Evolutionary conservation across 2,329 filamentous ascomycete genomes (phyloP).

Genomic region (Fusarium hainanense): DNA sequence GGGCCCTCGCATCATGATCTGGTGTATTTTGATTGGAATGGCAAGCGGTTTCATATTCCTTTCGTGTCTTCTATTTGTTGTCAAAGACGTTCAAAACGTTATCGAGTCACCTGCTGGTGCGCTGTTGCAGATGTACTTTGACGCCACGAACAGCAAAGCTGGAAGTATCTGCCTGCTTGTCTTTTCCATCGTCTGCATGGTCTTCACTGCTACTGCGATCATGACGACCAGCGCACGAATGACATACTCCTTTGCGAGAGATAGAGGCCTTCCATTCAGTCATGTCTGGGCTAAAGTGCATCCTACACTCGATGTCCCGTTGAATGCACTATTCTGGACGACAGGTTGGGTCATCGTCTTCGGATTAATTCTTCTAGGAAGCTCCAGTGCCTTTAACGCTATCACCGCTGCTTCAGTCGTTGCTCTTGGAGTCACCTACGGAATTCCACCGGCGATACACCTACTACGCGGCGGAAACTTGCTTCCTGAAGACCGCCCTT

Average conservation of each 20-base stretch:
- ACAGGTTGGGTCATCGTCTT: conserved; percentile 72
- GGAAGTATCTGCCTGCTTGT: conserved; percentile 73
- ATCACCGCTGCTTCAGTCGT: conserved; percentile 80
- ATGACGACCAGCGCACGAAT: conserved; percentile 69
- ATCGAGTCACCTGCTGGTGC: conserved; percentile 68
- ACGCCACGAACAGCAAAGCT: conserved; percentile 70
- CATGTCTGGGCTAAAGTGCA: conserved; percentile 68
- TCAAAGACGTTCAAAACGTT: conserved; percentile 67
- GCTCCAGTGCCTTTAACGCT: conserved; percentile 74
- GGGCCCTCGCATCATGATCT: conserved; percentile 75
- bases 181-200: conserved; percentile 72
- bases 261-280: conserved; percentile 71
- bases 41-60: conserved; percentile 71
- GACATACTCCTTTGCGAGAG: too few relatives aligned
- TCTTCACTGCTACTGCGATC: conserved; percentile 72
- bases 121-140: conserved; percentile 71
- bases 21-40: conserved; percentile 71
- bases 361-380: conserved; percentile 77
- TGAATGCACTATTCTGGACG: conserved; percentile 74
- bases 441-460: conserved; percentile 56
- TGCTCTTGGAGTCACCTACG: conserved; percentile 76
- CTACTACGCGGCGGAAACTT: conserved; percentile 72
- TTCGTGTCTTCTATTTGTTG: conserved; percentile 71
- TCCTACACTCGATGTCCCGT: conserved; percentile 70
- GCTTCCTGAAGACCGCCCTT: conserved; percentile 64